Evolutionary conservation across 2,329 filamentous ascomycete genomes (phyloP).

Genomic region (Aspergillus brasiliensis): DNA sequence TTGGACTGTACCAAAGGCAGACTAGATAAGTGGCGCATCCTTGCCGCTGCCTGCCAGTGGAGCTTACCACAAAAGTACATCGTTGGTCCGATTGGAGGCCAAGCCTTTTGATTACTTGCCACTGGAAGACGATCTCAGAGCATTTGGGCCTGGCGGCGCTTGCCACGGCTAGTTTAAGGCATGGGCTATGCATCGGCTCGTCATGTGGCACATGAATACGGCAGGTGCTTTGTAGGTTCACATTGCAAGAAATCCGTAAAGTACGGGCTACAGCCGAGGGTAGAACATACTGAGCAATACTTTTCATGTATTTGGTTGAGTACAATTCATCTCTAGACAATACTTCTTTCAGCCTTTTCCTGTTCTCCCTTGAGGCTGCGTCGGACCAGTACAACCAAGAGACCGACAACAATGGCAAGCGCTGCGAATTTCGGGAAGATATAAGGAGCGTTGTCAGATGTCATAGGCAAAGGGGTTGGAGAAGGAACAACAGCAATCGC

Average conservation of each 20-base stretch:
- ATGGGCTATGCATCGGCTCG: not conserved
- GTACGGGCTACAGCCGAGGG: not conserved
- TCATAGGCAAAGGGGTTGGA: constrained; percentile 10
- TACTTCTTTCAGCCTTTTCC: constrained; percentile 21
- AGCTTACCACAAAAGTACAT: not conserved
- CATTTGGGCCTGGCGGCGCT: not conserved
- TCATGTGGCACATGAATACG: not conserved
- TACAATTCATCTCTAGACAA: constrained; percentile 13
- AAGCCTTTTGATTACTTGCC: not conserved
- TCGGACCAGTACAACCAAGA: constrained; percentile 20
- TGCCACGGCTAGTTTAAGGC: not conserved
- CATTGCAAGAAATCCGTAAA: not conserved
- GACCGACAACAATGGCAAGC: constrained; percentile 22
- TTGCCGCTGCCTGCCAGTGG: not conserved
- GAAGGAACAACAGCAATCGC: constrained; percentile 7
- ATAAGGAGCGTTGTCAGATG: constrained; percentile 13
- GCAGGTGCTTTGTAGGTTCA: not conserved
- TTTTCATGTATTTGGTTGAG: not conserved
- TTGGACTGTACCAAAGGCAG: not conserved
- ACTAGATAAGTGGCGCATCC: not conserved
- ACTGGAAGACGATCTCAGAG: not conserved
- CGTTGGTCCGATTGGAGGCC: not conserved
- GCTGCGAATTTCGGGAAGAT: constrained; percentile 20
- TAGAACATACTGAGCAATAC: not conserved
- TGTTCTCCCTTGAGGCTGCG: constrained; percentile 11